Conservation (phyloP, 2,329 filamentous ascomycete genomes). For the Fusarium sp. region DNA sequence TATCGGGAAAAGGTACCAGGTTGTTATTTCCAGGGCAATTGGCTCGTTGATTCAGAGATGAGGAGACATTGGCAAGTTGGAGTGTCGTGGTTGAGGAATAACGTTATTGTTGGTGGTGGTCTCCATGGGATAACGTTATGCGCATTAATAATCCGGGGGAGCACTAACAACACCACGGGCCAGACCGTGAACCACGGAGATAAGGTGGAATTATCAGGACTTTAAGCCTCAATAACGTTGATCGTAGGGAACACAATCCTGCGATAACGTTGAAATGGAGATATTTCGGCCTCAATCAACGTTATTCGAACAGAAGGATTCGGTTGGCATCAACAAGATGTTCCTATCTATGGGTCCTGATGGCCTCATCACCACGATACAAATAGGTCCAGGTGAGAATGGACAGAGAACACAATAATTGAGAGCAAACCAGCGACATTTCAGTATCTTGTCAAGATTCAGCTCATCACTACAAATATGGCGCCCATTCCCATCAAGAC, state of each 20-base stretch:
- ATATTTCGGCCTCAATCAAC: not conserved
- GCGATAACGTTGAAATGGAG: not conserved
- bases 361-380: not conserved
- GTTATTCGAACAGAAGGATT: not conserved
- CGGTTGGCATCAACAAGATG: not conserved
- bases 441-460: not conserved
- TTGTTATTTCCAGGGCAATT: not conserved
- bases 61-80: not conserved
- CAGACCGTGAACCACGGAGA: not conserved
- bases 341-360: not conserved
- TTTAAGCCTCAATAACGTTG: conserved; percentile 9
- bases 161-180: not conserved
- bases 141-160: not conserved
- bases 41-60: not conserved
- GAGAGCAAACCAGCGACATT: no score
- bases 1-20: not conserved
- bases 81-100: conserved; percentile 9
- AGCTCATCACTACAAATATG: conserved; percentile 13
- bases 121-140: conserved; percentile 25
- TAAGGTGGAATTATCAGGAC: not conserved
- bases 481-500: conserved; percentile 11
- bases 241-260: not conserved
- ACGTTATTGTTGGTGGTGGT: conserved; percentile 13
- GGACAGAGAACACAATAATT: not conserved
- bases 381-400: not conserved